phyloP scores from a whole-genome alignment of 352 stramenopile species.

The Bremia lactucae region DNA sequence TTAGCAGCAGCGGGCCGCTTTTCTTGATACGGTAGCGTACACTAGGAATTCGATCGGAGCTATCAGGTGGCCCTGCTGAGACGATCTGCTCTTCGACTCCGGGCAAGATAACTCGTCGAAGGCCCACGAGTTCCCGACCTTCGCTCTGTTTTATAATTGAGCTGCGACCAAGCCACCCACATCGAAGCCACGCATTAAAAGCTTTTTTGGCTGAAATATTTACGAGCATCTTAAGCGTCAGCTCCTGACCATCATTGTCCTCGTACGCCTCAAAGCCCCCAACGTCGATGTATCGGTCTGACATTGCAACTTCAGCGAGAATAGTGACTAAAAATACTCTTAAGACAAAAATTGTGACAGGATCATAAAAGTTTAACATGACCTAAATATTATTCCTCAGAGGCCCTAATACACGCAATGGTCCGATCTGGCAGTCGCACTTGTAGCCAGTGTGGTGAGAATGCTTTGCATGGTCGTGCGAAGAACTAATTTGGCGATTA shows the following conservation, averaged over 20 bases:
- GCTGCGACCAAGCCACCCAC: constrained; percentile 28
- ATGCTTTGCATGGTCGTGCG: constrained; percentile 24
- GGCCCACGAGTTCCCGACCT: constrained; percentile 33
- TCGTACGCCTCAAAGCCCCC: constrained; percentile 30
- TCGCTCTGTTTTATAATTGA: constrained; percentile 23
- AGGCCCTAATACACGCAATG: constrained; percentile 15
- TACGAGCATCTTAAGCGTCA: constrained; percentile 31
- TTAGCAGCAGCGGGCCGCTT: constrained; percentile 32
- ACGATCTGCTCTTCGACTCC: constrained; percentile 50
- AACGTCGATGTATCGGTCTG: constrained; percentile 30
- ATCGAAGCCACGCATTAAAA: constrained; percentile 42
- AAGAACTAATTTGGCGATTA: constrained; percentile 24
- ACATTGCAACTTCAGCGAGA: no score
- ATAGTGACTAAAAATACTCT: no score
- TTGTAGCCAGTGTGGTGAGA: constrained; percentile 16
- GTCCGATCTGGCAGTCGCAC: constrained; percentile 6
- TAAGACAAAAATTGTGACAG: no score
- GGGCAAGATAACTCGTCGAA: constrained; percentile 27
- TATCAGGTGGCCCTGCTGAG: constrained; percentile 28
- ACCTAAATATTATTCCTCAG: no score
- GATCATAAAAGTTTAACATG: no score
- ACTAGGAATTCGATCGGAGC: constrained; percentile 29
- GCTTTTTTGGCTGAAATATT: constrained; percentile 17
- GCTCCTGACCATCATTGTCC: constrained; percentile 44
- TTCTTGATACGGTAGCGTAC: constrained; percentile 11